phyloP scores from a whole-genome alignment of 2,329 filamentous ascomycete species.

The Pestalotiopsis sp. region DNA sequence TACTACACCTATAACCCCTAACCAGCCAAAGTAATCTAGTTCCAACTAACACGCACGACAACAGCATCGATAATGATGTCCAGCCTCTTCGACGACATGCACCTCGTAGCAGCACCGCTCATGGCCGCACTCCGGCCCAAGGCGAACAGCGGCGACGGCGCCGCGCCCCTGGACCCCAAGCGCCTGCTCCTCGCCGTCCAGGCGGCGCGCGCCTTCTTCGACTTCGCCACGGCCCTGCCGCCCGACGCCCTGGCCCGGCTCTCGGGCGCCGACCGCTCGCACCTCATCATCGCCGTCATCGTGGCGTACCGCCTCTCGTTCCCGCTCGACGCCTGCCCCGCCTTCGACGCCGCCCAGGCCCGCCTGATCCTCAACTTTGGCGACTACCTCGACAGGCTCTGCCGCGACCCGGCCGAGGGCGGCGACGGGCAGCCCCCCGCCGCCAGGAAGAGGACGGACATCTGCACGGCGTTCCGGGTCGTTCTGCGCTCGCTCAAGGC shows the following conservation, averaged over 20 bases:
- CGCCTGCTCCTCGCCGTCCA: constrained; percentile 23
- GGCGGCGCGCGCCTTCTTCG: constrained; percentile 34
- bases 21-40: no score
- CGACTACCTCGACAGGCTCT: constrained; percentile 40
- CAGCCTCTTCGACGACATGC: constrained; percentile 39
- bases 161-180: constrained; percentile 21
- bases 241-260: constrained; percentile 37
- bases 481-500: constrained; percentile 47
- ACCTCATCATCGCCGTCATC: constrained; percentile 43
- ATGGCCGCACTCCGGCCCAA: constrained; percentile 25
- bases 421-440: constrained; percentile 15
- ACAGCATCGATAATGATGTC: constrained; percentile 37
- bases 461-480: constrained; percentile 46
- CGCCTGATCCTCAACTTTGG: constrained; percentile 42
- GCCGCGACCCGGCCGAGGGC: constrained; percentile 18
- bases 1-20: not conserved
- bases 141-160: constrained; percentile 14
- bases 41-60: not conserved
- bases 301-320: constrained; percentile 51
- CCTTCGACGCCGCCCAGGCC: constrained; percentile 40
- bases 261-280: constrained; percentile 44
- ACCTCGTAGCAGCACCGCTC: constrained; percentile 41
- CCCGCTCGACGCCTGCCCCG: constrained; percentile 39
- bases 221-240: constrained; percentile 28
- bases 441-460: constrained; percentile 35